Evolutionary conservation across 352 stramenopile species (phyloP).

Genomic region (Phytophthora hybrid): DNA sequence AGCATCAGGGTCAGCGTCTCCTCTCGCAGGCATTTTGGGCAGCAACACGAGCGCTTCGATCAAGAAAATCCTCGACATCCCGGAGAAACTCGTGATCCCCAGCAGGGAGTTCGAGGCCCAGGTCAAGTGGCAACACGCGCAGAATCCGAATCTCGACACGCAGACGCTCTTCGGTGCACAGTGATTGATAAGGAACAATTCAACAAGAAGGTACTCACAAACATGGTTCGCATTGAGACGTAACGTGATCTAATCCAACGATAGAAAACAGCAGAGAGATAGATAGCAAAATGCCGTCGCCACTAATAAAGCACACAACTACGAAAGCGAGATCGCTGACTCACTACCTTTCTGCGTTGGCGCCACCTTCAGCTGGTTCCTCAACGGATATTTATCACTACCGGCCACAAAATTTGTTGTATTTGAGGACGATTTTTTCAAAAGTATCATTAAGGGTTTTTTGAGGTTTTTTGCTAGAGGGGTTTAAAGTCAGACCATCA

Average conservation of each 20-base stretch:
- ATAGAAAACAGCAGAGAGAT: conserved; percentile 24
- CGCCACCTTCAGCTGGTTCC: background rate
- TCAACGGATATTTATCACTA: too few species aligned
- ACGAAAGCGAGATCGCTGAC: background rate
- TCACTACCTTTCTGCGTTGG: conserved; percentile 10
- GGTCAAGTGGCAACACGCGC: conserved; percentile 57
- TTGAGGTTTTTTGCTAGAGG: too few species aligned
- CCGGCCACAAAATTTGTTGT: too few species aligned
- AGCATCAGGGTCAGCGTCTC: conserved; percentile 44
- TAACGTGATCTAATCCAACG: conserved; percentile 17
- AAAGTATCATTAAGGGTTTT: too few species aligned
- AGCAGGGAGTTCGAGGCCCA: conserved; percentile 58
- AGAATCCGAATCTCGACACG: conserved; percentile 56
- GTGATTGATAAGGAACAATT: conserved; percentile 22
- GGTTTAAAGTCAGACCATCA: too few species aligned
- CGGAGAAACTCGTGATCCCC: conserved; percentile 72
- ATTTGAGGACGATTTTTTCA: too few species aligned
- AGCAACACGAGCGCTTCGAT: conserved; percentile 34
- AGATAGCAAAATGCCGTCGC: conserved; percentile 9
- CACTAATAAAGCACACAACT: conserved; percentile 25
- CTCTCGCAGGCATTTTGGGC: conserved; percentile 37
- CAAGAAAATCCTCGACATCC: conserved; percentile 74
- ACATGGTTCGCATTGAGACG: conserved; percentile 3
- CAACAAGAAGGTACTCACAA: conserved; percentile 4
- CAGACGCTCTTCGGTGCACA: conserved; percentile 60